A percentile compares a stretch with the other conserved stretches of the same genome.
Conservation (phyloP, 345 rosid genomes). For the Eucalyptus tenuipes region DNA sequence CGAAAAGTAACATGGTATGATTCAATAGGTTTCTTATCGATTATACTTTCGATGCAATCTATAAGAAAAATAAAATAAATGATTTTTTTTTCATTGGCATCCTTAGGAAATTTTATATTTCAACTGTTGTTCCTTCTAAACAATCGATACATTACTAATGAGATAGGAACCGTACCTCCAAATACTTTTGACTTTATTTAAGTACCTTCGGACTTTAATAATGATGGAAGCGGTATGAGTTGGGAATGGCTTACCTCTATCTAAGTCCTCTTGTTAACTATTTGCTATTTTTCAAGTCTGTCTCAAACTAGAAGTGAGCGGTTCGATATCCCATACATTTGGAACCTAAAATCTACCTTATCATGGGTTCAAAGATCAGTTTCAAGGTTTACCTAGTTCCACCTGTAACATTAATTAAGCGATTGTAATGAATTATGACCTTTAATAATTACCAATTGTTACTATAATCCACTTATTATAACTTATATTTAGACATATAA, state of each 20-base stretch:
- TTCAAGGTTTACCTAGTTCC: accelerated
- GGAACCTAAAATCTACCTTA: too few species aligned
- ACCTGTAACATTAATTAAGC: accelerated
- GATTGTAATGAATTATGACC: accelerated
- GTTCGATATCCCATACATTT: too few species aligned
- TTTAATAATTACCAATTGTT: too few species aligned
- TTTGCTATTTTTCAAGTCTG: not conserved
- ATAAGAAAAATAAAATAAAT: not conserved
- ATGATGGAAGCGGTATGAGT: not conserved
- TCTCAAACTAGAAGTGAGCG: accelerated
- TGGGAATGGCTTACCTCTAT: not conserved
- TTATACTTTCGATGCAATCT: not conserved
- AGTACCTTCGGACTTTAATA: not conserved
- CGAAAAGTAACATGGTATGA: not conserved
- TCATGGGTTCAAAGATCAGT: accelerated
- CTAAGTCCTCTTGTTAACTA: not conserved
- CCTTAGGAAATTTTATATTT: too few species aligned
- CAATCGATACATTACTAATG: not conserved
- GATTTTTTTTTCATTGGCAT: too few species aligned
- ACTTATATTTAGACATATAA: too few species aligned
- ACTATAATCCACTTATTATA: accelerated
- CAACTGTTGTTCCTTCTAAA: not conserved
- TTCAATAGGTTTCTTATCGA: not conserved
- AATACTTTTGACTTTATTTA: not conserved
- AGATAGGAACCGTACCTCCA: not conserved